Conservation (phyloP, 345 rosid species). For the Anacardium occidentale region DNA sequence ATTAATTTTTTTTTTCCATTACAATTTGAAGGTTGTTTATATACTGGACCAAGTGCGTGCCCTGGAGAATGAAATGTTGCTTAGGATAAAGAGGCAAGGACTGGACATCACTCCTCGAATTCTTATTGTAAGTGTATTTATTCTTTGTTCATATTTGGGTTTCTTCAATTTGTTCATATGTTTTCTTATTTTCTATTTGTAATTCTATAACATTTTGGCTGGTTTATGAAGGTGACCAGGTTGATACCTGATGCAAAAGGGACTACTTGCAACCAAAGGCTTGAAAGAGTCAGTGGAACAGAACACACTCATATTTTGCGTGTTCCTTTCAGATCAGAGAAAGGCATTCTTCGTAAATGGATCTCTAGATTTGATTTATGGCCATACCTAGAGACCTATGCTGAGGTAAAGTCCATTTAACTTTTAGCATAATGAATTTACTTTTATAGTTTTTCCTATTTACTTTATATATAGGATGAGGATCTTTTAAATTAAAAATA, state of each 20-base stretch:
- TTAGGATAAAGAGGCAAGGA: slow-evolving; percentile 84
- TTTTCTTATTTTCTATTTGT: not conserved
- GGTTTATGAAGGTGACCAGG: slow-evolving; percentile 68
- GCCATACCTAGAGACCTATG: slow-evolving; percentile 92
- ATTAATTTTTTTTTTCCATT: slow-evolving; percentile 7
- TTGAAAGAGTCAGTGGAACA: slow-evolving; percentile 95
- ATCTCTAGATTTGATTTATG: slow-evolving; percentile 97
- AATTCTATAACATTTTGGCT: slow-evolving; percentile 19
- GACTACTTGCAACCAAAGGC: slow-evolving; percentile 82
- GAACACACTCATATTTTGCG: slow-evolving; percentile 77
- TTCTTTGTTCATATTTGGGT: not conserved
- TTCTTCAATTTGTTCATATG: not conserved
- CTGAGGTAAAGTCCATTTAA: slow-evolving; percentile 52
- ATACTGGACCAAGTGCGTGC: slow-evolving; percentile 99
- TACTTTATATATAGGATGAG: too few relatives aligned
- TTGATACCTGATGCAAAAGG: slow-evolving; percentile 94
- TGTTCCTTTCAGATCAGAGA: slow-evolving; percentile 90
- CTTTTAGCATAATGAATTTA: not conserved
- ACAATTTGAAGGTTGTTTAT: slow-evolving; percentile 71
- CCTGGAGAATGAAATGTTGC: slow-evolving; percentile 83
- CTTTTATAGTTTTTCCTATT: too few relatives aligned
- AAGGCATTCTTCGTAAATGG: slow-evolving; percentile 89
- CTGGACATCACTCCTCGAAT: slow-evolving; percentile 78
- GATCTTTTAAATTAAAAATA: too few relatives aligned
- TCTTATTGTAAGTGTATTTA: slow-evolving; percentile 63